Conservation (phyloP, 352 stramenopile genomes). For the Phytophthora citricola region DNA sequence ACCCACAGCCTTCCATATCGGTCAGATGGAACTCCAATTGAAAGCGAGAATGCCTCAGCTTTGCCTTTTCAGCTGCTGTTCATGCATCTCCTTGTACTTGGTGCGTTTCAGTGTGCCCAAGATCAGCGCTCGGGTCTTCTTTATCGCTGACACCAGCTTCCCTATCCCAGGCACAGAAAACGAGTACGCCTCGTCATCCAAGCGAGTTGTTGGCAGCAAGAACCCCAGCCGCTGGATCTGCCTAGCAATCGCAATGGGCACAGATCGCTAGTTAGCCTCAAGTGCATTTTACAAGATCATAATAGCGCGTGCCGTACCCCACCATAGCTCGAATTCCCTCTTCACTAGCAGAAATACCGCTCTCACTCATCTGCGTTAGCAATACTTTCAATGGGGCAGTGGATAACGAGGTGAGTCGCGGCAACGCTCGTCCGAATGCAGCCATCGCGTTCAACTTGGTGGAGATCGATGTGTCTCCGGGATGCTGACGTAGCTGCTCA, state of each 20-base stretch:
- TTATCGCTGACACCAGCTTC: constrained; percentile 62
- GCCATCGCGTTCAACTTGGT: constrained; percentile 51
- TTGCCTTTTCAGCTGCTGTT: constrained; percentile 71
- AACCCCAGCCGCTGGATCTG: constrained; percentile 62
- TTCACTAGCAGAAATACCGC: constrained; percentile 5
- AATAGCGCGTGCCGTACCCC: constrained; percentile 32
- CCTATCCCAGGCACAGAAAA: constrained; percentile 66
- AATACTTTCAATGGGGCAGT: constrained; percentile 44
- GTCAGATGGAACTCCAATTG: constrained; percentile 62
- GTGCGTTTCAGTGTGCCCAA: constrained; percentile 56
- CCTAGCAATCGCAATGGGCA: constrained; percentile 20
- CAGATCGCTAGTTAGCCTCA: not conserved
- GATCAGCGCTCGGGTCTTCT: constrained; percentile 57
- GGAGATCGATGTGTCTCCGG: constrained; percentile 21
- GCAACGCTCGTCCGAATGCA: constrained; percentile 40
- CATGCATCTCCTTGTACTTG: constrained; percentile 66
- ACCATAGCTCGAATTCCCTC: constrained; percentile 36
- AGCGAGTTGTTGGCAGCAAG: constrained; percentile 44
- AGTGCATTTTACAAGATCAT: not conserved
- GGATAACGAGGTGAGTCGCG: constrained; percentile 36
- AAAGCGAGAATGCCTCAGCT: constrained; percentile 63
- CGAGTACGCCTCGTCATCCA: constrained; percentile 58
- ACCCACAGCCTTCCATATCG: constrained; percentile 65
- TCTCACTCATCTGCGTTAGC: constrained; percentile 25
- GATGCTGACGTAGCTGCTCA: constrained; percentile 30